A percentile compares a stretch with the other conserved stretches of the same genome.
Evolutionary conservation across 768 basidiomycete species (phyloP).

Genomic region (Russula sp.): DNA sequence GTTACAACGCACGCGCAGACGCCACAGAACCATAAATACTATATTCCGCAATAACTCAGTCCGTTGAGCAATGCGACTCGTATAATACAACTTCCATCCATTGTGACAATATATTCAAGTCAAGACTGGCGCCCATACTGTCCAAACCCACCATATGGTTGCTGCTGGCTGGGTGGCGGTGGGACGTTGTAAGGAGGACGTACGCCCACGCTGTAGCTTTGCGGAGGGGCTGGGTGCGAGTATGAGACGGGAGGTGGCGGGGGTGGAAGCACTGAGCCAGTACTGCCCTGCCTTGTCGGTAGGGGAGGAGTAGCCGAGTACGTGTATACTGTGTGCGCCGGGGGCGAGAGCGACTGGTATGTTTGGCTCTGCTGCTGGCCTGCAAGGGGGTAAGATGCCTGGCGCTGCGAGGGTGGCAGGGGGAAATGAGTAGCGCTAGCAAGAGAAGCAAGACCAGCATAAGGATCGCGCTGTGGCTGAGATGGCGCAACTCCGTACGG

Average conservation of each 20-base stretch:
- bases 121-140: conserved; percentile 28
- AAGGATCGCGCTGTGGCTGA: conserved; percentile 26
- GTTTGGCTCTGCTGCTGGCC: conserved; percentile 11
- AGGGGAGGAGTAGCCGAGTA: conserved; percentile 1
- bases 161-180: conserved; percentile 26
- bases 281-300: conserved; percentile 17
- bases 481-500: conserved; percentile 19
- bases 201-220: conserved; percentile 9
- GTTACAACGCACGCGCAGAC: background rate
- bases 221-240: conserved; percentile 23
- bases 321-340: conserved; percentile 11
- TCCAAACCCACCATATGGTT: conserved; percentile 27
- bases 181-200: conserved; percentile 13
- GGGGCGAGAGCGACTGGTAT: conserved; percentile 22
- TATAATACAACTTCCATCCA: conserved; percentile 10
- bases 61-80: background rate
- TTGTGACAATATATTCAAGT: background rate
- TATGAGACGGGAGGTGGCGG: conserved; percentile 27
- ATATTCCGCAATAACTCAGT: conserved; percentile 2
- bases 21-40: conserved; percentile 1
- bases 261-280: conserved; percentile 24
- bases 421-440: conserved; percentile 15
- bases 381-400: conserved; percentile 23
- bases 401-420: conserved; percentile 24
- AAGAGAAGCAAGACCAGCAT: conserved; percentile 17